Base-by-base conservation (phyloP, 495 filamentous ascomycete species). In the Aspergillus conjunctus region DNA sequence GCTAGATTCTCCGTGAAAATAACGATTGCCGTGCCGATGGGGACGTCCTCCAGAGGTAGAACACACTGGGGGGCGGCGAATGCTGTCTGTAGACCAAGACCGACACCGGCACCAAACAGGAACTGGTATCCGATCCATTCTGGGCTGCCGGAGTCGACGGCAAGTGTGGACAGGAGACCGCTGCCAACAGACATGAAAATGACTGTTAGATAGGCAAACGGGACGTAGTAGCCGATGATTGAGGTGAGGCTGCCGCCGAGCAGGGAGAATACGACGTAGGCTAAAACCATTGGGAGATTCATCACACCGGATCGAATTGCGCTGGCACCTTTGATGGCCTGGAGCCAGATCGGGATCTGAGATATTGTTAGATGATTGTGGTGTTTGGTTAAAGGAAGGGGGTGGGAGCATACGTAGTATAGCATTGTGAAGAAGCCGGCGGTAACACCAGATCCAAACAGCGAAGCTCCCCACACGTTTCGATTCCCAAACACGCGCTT, bases 1-100 rank as follows among this genome's bases (percentile, higher is more conserved):
- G 85, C 85, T 12, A 92, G 74, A 0, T 81, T 85, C 67, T 89
- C 86, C n/a, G 76, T 61, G 71, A 91, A 90, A 34, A 87, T 76
- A 20, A 91, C 78, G 46, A 85, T 62, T 0, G 84, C 77, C 4
- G 83, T 86, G 8, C 85, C 88, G 22, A 82, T 83, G 0, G 88
- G 80, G 3, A 91, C 77, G 56, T 91, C 88, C 0, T 73, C 68
- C 15, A 80, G 70, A 14, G 74, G 70, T 2, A 91, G 76, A 0
- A 86, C 86, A 3, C 84, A 85, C 70, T 90, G 85, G 2, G 81
- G 85, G 2, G 85, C 85, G 46, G 89, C 83, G 56, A 85, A 73
- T 18, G 82, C 73, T 22, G 60, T 65, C 56, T 72, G 66, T 10
- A 68, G 48, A 0, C 68, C 68, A 21, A 63, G 37, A 1, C 72